phyloP scores from a whole-genome alignment of 2,329 filamentous ascomycete species.

The Penicillium sp. region DNA sequence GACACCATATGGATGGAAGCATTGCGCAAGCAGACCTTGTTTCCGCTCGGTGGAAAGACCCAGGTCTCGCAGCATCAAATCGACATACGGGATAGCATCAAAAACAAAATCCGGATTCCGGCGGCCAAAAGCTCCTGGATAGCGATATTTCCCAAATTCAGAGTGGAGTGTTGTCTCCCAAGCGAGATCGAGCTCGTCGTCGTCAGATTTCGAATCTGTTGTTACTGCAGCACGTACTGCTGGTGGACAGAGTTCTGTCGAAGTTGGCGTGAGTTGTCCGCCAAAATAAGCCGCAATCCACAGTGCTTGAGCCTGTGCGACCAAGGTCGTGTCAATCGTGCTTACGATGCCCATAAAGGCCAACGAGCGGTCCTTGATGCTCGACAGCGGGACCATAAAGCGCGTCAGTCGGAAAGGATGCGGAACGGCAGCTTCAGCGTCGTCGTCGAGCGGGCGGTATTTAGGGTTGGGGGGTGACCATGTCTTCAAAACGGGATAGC shows the following conservation, averaged over 20 bases:
- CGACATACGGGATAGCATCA: constrained; percentile 70
- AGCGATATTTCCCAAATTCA: constrained; percentile 67
- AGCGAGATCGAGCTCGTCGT: constrained; percentile 34
- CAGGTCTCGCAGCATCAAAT: constrained; percentile 63
- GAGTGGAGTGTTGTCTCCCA: constrained; percentile 60
- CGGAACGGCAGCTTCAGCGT: constrained; percentile 22
- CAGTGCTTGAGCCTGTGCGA: constrained; percentile 50
- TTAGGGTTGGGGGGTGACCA: background rate
- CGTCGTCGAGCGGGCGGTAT: background rate
- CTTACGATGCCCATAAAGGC: constrained; percentile 49
- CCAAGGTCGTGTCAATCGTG: constrained; percentile 43
- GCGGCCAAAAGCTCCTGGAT: constrained; percentile 57
- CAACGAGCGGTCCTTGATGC: constrained; percentile 40
- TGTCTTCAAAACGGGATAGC: constrained; percentile 14
- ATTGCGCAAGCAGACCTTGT: constrained; percentile 25
- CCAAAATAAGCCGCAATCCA: constrained; percentile 66
- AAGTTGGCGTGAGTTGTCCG: constrained; percentile 40
- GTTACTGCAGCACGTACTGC: background rate
- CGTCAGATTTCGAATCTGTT: constrained; percentile 12
- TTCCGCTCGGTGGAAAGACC: constrained; percentile 50
- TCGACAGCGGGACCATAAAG: constrained; percentile 41
- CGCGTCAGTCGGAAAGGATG: constrained; percentile 48
- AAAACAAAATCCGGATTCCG: constrained; percentile 63
- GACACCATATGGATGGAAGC: constrained; percentile 36
- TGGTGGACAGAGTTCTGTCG: constrained; percentile 22